phyloP scores from a whole-genome alignment of 2,329 filamentous ascomycete genomes.

The Amphichorda felina region DNA sequence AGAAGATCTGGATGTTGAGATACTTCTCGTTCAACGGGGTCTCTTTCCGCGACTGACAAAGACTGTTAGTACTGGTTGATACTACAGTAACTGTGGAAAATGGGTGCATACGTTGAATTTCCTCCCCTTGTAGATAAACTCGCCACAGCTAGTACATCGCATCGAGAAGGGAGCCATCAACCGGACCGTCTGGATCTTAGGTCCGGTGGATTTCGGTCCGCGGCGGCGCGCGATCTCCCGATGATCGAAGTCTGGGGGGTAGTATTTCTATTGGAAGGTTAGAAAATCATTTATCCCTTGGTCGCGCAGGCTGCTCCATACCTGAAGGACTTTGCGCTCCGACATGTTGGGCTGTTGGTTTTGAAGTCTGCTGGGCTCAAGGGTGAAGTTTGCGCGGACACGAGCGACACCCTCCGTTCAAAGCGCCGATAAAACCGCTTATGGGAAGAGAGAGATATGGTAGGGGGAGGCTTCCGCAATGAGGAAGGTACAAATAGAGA shows the following conservation, averaged over 20 bases:
- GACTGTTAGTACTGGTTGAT: neutral
- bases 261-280: conserved; percentile 34
- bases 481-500: too few relatives aligned
- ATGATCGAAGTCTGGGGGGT: conserved; percentile 80
- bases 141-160: conserved; percentile 38
- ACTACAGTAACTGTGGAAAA: too few relatives aligned
- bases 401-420: too few relatives aligned
- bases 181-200: conserved; percentile 74
- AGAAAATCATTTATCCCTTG: too few relatives aligned
- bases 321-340: conserved; percentile 66
- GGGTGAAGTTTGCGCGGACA: too few relatives aligned
- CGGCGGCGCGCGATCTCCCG: conserved; percentile 61
- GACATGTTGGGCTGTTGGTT: conserved; percentile 44
- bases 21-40: conserved; percentile 82
- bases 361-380: too few relatives aligned
- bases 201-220: conserved; percentile 59
- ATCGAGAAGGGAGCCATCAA: conserved; percentile 52
- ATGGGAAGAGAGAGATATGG: too few relatives aligned
- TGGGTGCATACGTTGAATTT: too few relatives aligned
- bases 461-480: too few relatives aligned
- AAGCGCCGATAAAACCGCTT: too few relatives aligned
- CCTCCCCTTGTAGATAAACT: conserved; percentile 85
- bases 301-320: neutral
- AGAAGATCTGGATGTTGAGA: conserved; percentile 74
- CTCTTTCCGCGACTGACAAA: conserved; percentile 68